Conservation (phyloP, 805 yeast genomes). For the Saccharomycopsis selenospora region DNA sequence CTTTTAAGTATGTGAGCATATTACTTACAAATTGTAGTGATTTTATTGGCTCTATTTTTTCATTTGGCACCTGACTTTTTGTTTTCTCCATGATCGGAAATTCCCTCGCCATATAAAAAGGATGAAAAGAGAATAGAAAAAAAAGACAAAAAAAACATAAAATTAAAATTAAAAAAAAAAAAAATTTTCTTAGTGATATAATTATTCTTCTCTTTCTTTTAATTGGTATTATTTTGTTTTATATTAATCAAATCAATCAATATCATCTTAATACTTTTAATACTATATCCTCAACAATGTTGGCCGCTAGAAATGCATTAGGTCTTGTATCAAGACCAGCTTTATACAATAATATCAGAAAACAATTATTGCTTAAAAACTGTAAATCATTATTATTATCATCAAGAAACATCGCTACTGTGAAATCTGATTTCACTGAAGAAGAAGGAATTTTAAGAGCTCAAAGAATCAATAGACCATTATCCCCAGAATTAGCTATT, state of each 20-base stretch:
- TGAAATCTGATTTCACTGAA: constrained; percentile 48
- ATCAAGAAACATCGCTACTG: constrained; percentile 28
- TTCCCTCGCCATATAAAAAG: no score
- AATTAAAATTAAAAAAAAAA: not conserved
- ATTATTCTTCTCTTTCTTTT: no score
- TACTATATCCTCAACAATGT: not conserved
- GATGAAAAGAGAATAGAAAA: not conserved
- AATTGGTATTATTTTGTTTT: not conserved
- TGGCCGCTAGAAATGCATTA: not conserved
- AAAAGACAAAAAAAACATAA: not conserved
- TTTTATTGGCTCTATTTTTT: not conserved
- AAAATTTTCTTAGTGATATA: not conserved
- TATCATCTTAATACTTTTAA: no score
- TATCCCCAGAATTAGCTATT: constrained; percentile 83
- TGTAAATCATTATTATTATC: not conserved
- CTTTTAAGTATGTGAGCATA: no score
- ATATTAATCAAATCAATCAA: not conserved
- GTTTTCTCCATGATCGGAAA: constrained; percentile 2
- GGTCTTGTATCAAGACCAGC: constrained; percentile 1
- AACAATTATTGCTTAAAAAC: not conserved
- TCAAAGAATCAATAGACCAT: constrained; percentile 84
- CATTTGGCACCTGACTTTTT: not conserved
- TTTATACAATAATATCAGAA: not conserved
- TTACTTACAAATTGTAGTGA: constrained; percentile 1
- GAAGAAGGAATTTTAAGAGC: constrained; percentile 65